These are phyloP conservation scores for Neocucurbitaria cava DNA, from an alignment of 2,329 filamentous ascomycete genomes.

Conservation along the genomic window DNA sequence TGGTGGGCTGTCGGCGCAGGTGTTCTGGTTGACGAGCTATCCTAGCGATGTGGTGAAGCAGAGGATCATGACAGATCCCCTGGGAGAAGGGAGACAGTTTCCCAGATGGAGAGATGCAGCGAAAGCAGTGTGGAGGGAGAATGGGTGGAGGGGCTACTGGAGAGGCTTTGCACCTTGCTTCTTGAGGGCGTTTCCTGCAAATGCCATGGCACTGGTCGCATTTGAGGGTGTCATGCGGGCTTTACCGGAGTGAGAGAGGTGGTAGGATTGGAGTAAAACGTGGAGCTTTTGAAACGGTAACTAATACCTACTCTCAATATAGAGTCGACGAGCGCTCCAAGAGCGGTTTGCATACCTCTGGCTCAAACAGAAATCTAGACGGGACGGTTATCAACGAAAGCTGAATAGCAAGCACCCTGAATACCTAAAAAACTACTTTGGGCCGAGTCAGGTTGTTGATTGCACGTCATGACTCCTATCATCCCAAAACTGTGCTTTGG, in stretches of 20 bases:
- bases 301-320: not conserved
- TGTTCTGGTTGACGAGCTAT: slow-evolving; percentile 94
- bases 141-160: slow-evolving; percentile 82
- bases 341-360: too few relatives aligned
- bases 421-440: not conserved
- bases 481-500: not conserved
- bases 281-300: not conserved
- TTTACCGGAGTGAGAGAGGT: slow-evolving; percentile 43
- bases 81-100: slow-evolving; percentile 71
- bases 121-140: slow-evolving; percentile 74
- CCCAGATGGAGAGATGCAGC: slow-evolving; percentile 82
- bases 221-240: slow-evolving; percentile 90
- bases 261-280: not conserved
- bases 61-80: slow-evolving; percentile 92
- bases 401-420: not conserved
- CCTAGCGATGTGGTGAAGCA: slow-evolving; percentile 95
- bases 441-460: not conserved
- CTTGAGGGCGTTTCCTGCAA: slow-evolving; percentile 90
- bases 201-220: slow-evolving; percentile 89
- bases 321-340: not conserved
- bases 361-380: not conserved
- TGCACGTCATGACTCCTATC: not conserved
- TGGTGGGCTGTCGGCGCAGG: slow-evolving; percentile 87
- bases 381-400: not conserved
- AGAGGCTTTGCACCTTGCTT: slow-evolving; percentile 94